A percentile compares a stretch with the other conserved stretches of the same genome.
Conservation (phyloP, 2,329 filamentous ascomycete genomes). For the Pseudopyricularia cyperi region DNA sequence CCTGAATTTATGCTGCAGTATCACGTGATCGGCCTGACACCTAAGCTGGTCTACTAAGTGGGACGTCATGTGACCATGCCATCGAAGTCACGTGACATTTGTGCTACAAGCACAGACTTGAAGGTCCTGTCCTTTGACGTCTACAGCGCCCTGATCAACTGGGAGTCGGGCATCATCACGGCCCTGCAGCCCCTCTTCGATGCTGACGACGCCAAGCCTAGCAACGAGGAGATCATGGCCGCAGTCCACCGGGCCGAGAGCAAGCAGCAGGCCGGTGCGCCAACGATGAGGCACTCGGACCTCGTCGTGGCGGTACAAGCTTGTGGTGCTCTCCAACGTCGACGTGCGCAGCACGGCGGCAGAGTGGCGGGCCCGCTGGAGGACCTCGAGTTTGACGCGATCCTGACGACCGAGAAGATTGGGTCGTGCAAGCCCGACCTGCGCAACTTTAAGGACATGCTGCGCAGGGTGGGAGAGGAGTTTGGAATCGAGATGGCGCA, state of each 20-base stretch:
- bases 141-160: conserved; percentile 70
- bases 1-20: too few species aligned
- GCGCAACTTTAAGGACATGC: conserved; percentile 53
- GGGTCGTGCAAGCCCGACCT: conserved; percentile 57
- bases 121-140: conserved; percentile 57
- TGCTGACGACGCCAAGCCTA: not conserved
- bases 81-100: too few species aligned
- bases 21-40: too few species aligned
- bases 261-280: conserved; percentile 37
- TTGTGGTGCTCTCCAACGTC: conserved; percentile 49
- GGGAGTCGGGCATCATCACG: conserved; percentile 52
- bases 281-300: conserved; percentile 44
- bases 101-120: conserved; percentile 17
- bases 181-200: conserved; percentile 37
- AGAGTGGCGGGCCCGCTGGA: conserved; percentile 24
- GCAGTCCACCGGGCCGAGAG: conserved; percentile 28
- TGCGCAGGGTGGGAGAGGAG: conserved; percentile 35
- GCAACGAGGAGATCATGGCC: conserved; percentile 17
- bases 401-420: conserved; percentile 59
- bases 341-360: conserved; percentile 26
- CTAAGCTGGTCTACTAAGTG: too few species aligned
- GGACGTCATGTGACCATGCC: too few species aligned
- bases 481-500: conserved; percentile 38
- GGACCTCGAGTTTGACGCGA: conserved; percentile 41
- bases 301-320: conserved; percentile 44